These are phyloP conservation scores for Porphyrellus cyaneotinctus DNA, from an alignment of 768 basidiomycete genomes.

Conservation along the genomic window DNA sequence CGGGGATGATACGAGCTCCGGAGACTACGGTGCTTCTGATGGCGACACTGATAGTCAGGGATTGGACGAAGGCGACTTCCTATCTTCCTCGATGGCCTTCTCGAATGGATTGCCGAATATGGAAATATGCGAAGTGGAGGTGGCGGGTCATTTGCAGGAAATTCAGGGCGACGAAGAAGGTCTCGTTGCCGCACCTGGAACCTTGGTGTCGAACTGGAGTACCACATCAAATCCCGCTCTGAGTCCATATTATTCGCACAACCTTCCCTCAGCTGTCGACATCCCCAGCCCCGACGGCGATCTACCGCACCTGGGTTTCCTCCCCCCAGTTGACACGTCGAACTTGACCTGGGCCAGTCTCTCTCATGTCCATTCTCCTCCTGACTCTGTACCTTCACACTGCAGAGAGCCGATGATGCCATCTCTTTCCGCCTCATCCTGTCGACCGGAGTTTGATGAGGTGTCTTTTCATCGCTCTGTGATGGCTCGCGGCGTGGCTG, in stretches of 20 bases:
- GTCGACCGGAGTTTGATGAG: conserved; percentile 62
- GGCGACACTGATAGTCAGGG: conserved; percentile 33
- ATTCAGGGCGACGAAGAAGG: conserved; percentile 58
- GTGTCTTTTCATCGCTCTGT: conserved; percentile 25
- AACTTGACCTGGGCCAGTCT: conserved; percentile 24
- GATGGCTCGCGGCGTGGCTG: conserved; percentile 36
- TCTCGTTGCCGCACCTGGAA: conserved; percentile 35
- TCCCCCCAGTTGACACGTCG: conserved; percentile 20
- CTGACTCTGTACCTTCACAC: conserved; percentile 26
- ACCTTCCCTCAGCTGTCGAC: conserved; percentile 13
- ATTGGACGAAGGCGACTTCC: conserved; percentile 32
- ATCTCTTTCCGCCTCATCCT: conserved; percentile 57
- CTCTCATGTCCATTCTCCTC: conserved; percentile 12
- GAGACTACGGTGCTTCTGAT: conserved; percentile 26
- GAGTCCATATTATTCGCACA: conserved; percentile 23
- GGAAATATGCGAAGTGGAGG: conserved; percentile 58
- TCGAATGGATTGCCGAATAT: conserved; percentile 40
- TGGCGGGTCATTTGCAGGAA: conserved; percentile 51
- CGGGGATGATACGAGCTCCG: conserved; percentile 27
- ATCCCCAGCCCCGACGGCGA: conserved; percentile 17
- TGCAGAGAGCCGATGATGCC: conserved; percentile 44
- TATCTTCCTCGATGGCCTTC: conserved; percentile 25
- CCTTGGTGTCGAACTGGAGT: conserved; percentile 17
- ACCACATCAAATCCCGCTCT: conserved; percentile 16
- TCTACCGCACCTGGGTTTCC: conserved; percentile 19